Conservation (phyloP, 352 stramenopile species). For the Phytopythium helicoides region DNA sequence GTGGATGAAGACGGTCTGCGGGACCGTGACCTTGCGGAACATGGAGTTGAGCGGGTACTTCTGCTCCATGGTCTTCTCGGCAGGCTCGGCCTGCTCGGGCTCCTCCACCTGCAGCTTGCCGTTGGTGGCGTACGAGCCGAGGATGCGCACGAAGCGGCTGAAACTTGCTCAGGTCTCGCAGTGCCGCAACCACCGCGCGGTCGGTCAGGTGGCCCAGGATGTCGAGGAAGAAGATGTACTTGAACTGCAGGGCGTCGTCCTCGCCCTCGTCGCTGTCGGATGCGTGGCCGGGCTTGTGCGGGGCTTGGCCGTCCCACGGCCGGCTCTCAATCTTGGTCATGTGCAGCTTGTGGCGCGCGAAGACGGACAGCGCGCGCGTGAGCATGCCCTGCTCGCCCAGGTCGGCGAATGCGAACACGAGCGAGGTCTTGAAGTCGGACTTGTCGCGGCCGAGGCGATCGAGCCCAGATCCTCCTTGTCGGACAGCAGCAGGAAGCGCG, state of each 20-base stretch:
- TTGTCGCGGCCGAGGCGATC: slow-evolving; percentile 5
- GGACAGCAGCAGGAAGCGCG: slow-evolving; percentile 70
- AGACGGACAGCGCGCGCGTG: slow-evolving; percentile 55
- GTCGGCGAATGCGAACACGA: slow-evolving; percentile 71
- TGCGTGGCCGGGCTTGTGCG: not conserved
- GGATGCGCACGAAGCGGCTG: slow-evolving; percentile 78
- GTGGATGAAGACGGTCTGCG: slow-evolving; percentile 94
- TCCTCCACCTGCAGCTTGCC: slow-evolving; percentile 7
- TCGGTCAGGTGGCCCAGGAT: slow-evolving; percentile 61
- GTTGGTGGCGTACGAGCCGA: slow-evolving; percentile 80
- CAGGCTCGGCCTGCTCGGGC: not conserved
- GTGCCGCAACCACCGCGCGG: slow-evolving; percentile 56
- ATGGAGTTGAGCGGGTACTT: slow-evolving; percentile 76
- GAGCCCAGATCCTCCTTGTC: not conserved
- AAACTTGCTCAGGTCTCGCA: slow-evolving; percentile 74
- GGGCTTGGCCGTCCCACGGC: slow-evolving; percentile 27
- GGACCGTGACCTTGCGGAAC: slow-evolving; percentile 78
- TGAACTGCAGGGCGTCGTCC: slow-evolving; percentile 44
- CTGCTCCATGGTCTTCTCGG: slow-evolving; percentile 34
- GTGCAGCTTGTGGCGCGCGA: slow-evolving; percentile 59
- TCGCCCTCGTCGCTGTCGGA: slow-evolving; percentile 5
- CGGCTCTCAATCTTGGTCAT: slow-evolving; percentile 75
- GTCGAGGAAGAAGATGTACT: slow-evolving; percentile 63
- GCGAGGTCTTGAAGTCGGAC: slow-evolving; percentile 60
- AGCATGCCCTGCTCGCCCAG: slow-evolving; percentile 57